Conservation (phyloP, 2,329 filamentous ascomycete genomes). For the Emmonsia crescens region DNA sequence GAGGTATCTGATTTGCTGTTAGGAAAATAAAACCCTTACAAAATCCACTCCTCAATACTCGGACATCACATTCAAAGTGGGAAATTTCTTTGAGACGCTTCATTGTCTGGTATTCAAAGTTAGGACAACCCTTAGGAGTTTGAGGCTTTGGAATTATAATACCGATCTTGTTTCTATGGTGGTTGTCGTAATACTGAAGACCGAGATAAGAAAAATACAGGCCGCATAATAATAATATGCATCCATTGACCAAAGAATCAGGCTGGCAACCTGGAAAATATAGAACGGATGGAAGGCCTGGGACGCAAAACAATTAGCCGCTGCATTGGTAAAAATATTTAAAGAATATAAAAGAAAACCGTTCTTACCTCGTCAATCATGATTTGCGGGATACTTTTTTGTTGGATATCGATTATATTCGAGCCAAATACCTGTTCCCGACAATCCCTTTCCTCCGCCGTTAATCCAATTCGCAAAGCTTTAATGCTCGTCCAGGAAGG, state of each 20-base stretch:
- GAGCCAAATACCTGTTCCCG: slow-evolving; percentile 78
- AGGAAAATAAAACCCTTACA: slow-evolving; percentile 45
- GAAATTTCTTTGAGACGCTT: slow-evolving; percentile 80
- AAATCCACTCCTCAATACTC: slow-evolving; percentile 87
- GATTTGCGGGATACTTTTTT: slow-evolving; percentile 73
- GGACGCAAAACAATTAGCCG: slow-evolving; percentile 14
- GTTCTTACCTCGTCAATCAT: slow-evolving; percentile 77
- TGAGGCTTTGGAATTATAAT: slow-evolving; percentile 20
- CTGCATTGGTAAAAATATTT: slow-evolving; percentile 3
- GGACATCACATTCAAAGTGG: slow-evolving; percentile 86
- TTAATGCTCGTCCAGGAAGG: slow-evolving; percentile 73
- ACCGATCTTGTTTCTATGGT: slow-evolving; percentile 79
- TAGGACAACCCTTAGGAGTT: slow-evolving; percentile 1
- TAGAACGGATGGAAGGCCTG: slow-evolving; percentile 95
- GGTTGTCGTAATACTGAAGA: slow-evolving; percentile 81
- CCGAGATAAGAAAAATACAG: slow-evolving; percentile 90
- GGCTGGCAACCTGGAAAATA: slow-evolving; percentile 90
- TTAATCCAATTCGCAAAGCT: slow-evolving; percentile 65
- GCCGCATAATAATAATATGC: slow-evolving; percentile 96
- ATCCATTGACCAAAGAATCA: slow-evolving; percentile 89
- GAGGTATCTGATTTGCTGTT: neutral
- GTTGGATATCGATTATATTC: slow-evolving; percentile 85
- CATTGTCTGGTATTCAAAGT: slow-evolving; percentile 56
- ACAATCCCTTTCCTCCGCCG: slow-evolving; percentile 75
- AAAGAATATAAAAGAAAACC: no score